phyloP scores from a whole-genome alignment of 345 rosid genomes.

The Syzygium aromaticum region DNA sequence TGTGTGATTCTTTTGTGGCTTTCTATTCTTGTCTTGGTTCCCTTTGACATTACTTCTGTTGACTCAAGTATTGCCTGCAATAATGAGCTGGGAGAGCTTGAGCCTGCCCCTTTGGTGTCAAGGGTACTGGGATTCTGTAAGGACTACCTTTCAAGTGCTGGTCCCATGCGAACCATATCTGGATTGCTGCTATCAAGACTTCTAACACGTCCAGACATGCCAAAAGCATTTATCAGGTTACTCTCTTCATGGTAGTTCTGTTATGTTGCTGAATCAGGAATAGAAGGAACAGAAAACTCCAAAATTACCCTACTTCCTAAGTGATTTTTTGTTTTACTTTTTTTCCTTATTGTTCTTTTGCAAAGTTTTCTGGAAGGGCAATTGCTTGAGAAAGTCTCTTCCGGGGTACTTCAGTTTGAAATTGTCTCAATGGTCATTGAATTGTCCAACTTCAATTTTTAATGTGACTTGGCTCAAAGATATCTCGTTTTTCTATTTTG shows the following conservation, averaged over 20 bases:
- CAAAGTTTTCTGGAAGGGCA: background rate
- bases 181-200: slow-evolving; percentile 85
- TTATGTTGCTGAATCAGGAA: background rate
- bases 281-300: background rate
- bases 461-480: background rate
- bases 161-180: slow-evolving; percentile 89
- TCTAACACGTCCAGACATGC: slow-evolving; percentile 91
- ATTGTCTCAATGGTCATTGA: background rate
- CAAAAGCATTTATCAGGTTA: slow-evolving; percentile 66
- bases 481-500: background rate
- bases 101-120: slow-evolving; percentile 65
- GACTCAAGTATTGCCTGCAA: slow-evolving; percentile 60
- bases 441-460: background rate
- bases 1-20: slow-evolving; percentile 92
- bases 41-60: slow-evolving; percentile 88
- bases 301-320: background rate
- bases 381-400: background rate
- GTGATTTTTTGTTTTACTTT: background rate
- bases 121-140: slow-evolving; percentile 65
- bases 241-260: background rate
- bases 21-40: slow-evolving; percentile 80
- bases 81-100: slow-evolving; percentile 26
- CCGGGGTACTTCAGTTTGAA: background rate
- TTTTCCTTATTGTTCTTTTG: background rate
- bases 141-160: slow-evolving; percentile 84